phyloP scores from a whole-genome alignment of 148 eudicot genomes.

The Arbutus unedo region DNA sequence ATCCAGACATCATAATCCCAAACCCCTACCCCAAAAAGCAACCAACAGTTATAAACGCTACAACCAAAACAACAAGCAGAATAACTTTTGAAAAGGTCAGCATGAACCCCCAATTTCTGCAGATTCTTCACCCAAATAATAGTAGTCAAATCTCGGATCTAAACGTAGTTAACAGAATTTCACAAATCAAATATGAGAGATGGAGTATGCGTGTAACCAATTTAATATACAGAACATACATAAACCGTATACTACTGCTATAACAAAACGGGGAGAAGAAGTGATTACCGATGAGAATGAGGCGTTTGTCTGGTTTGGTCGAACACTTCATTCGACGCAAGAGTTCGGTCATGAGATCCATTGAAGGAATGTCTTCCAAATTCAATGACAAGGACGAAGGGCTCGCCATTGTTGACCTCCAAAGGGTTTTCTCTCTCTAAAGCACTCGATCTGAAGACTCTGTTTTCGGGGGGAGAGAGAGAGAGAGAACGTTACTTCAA shows the following conservation, averaged over 20 bases:
- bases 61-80: not conserved
- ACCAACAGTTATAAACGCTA: not conserved
- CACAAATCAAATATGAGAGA: not conserved
- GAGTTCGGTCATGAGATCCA: conserved; percentile 82
- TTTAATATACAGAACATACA: not conserved
- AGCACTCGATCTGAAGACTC: not conserved
- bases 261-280: not conserved
- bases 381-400: conserved; percentile 26
- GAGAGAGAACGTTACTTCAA: not conserved
- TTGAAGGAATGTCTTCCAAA: conserved; percentile 72
- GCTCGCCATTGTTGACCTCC: conserved; percentile 29
- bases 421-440: conserved; percentile 1
- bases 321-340: conserved; percentile 94
- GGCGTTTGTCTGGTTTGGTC: conserved; percentile 85
- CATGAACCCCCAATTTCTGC: not conserved
- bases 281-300: conserved; percentile 69
- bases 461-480: not conserved
- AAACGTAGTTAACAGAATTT: not conserved
- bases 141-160: not conserved
- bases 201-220: not conserved
- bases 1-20: not conserved
- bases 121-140: not conserved
- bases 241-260: not conserved
- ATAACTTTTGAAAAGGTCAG: not conserved
- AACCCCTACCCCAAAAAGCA: not conserved